A percentile compares a stretch with the other conserved stretches of the same genome.
phyloP scores from a whole-genome alignment of 164 flowering plant species.

The Annona squamosa region DNA sequence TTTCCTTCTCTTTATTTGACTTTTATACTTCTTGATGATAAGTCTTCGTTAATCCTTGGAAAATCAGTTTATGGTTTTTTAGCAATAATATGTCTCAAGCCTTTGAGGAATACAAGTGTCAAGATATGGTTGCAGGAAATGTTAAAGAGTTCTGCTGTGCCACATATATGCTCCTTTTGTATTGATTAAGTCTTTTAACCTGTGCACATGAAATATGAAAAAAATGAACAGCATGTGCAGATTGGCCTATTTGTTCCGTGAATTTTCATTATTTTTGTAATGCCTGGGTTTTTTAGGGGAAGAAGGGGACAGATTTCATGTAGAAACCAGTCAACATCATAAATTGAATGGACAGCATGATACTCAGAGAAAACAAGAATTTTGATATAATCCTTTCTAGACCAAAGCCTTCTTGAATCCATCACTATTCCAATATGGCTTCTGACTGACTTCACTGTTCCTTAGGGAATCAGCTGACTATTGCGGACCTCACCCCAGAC shows the following conservation, averaged over 20 bases:
- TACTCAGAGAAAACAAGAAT: background rate
- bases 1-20: background rate
- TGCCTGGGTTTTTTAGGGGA: background rate
- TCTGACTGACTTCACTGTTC: background rate
- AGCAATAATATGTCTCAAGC: background rate
- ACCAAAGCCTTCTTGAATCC: background rate
- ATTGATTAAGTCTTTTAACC: background rate
- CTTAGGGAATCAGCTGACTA: conserved; percentile 49
- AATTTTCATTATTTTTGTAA: background rate
- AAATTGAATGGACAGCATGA: background rate
- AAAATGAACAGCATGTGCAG: background rate
- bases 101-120: background rate
- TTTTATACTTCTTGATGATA: background rate
- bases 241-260: background rate
- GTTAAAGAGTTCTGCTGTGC: background rate
- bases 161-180: background rate
- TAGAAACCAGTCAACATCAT: background rate
- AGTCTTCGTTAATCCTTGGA: background rate
- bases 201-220: background rate
- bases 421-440: background rate
- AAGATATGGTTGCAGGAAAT: background rate
- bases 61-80: too few relatives aligned
- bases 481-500: conserved; percentile 57
- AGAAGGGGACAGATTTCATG: background rate
- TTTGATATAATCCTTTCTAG: background rate